Evolutionary conservation across 2,329 filamentous ascomycete species (phyloP), one percentile per base, ranked within the genome.

Genomic region (Karstenula rhodostoma): DNA sequence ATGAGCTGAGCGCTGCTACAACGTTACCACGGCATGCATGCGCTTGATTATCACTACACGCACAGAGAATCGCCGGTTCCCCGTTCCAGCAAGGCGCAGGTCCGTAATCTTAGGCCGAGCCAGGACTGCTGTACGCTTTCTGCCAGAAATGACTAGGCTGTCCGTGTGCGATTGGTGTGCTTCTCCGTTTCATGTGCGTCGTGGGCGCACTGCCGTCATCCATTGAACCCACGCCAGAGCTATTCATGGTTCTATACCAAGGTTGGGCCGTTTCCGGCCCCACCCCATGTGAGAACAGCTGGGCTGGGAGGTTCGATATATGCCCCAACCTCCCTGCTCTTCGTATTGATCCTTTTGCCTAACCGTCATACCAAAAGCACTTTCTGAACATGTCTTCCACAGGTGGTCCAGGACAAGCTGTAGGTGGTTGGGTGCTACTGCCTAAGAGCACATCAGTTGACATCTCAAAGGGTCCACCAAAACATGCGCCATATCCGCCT

Each of bases 401-500:
- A 29, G 51, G 57, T 43, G 59, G 48, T 22, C 57, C 57, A 32
- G 60, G 49, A 25, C 60, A 61, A 42, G 35, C 61, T 44, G 65
- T 67, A 51, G 60, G 65, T 61, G 29, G 6, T 42, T 40, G n/a
- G n/a, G 15, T 15, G 22, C 35, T 19, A 40, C 17, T 37, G 4
- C 6, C 3, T 43, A 5, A 17, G 9, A 9, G 29, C n/a, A 29
- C 37, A 23, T 17, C 40, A 48, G 42, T 25, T 69, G 19, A 66
- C 61, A 56, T 22, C 63, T 47, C 37, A 19, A 48, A 66, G 50
- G 52, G 29, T 25, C 60, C 69, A 64, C 55, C 56, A 29, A 25
- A 52, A 15, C 58, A 51, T n/a, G 68, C 73, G 60, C 75, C 75
- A 50, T 77, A 75, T 65, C 56, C 74, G 27, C 73, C 74, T 23